These are phyloP conservation scores for Penicillium sp. DNA, from an alignment of 2,329 filamentous ascomycete species.

Conservation along the genomic window DNA sequence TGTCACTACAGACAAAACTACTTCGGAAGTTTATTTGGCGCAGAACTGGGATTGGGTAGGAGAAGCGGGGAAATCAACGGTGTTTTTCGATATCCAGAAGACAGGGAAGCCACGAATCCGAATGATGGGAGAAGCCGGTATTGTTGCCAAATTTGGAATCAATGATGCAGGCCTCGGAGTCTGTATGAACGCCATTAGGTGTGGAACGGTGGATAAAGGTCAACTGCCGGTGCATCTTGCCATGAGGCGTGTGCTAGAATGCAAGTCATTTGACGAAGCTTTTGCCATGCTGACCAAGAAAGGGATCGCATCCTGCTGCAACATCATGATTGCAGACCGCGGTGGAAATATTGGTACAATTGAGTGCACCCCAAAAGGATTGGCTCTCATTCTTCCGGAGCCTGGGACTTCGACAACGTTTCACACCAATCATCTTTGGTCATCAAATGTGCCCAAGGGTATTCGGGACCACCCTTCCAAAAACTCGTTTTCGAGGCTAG, in stretches of 20 bases:
- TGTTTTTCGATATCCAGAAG: conserved; percentile 31
- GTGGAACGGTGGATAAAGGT: neutral
- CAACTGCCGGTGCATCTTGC: neutral
- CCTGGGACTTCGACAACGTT: too few species aligned
- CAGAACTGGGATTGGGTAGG: conserved; percentile 61
- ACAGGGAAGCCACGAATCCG: neutral
- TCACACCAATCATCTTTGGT: too few species aligned
- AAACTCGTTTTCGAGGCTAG: too few species aligned
- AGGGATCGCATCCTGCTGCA: neutral
- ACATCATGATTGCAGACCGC: neutral
- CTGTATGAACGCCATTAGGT: neutral
- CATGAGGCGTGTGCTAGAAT: neutral
- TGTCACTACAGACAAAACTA: conserved; percentile 43
- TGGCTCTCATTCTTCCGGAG: too few species aligned
- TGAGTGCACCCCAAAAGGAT: too few species aligned
- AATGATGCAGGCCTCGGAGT: neutral
- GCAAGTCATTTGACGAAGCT: conserved; percentile 21
- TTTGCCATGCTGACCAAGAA: neutral
- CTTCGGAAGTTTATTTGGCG: conserved; percentile 38
- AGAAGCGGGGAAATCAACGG: conserved; percentile 35
- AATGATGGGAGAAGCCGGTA: neutral
- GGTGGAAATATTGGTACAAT: too few species aligned
- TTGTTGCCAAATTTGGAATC: neutral
- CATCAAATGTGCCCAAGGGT: too few species aligned
- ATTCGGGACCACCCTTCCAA: too few species aligned